Evolutionary conservation across 2,329 filamentous ascomycete genomes (phyloP), one percentile per base, ranked within the genome.

Genomic region (Eutypella sp.): DNA sequence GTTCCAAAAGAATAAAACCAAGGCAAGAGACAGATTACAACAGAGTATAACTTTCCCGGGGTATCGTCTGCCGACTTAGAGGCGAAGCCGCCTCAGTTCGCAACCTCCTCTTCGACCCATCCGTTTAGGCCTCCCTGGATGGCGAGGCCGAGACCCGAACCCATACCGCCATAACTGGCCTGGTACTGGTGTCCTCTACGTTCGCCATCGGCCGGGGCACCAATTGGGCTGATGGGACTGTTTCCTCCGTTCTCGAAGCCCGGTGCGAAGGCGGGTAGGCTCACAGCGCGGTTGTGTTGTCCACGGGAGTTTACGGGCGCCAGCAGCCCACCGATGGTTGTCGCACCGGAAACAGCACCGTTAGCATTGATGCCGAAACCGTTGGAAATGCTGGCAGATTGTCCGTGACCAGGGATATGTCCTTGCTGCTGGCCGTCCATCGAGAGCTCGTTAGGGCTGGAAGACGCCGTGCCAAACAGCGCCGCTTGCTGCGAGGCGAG

Each of bases 241-340:
- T 69, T 74, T 45, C 72, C 73, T 37, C 78, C 76, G 44, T 82
- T 82, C 64, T 83, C 78, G 45, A 82, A 80, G 15, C 78, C 79
- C 16, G 81, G 79, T 1, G 79, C 81, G 44, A 86, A 75, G 5
- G 78, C 81, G 1, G 93, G 93, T 60, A 99, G 73, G 64, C 90
- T 96, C 48, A 96, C 89, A 27, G 93, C 90, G 31, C 93, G 85
- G 60, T 82, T 92, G 66, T 85, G 81, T 51, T 79, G 78, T 25
- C 76, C 72, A 27, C 81, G 75, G 13, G 70, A 64, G 45, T 80
- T 84, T 42, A 81, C 81, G 2, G 88, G 87, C 3, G 87, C 85
- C 42, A 93, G 76, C 31, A 95, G 78, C 7, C 87, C 86, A 37
- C 86, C 85, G 49, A 91, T 85, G 1, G 84, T 88, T 2, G 84